Evolutionary conservation across 169 alveolate species (phyloP), one percentile per base, ranked within the genome.

Genomic region (Plasmodium blacklocki): DNA sequence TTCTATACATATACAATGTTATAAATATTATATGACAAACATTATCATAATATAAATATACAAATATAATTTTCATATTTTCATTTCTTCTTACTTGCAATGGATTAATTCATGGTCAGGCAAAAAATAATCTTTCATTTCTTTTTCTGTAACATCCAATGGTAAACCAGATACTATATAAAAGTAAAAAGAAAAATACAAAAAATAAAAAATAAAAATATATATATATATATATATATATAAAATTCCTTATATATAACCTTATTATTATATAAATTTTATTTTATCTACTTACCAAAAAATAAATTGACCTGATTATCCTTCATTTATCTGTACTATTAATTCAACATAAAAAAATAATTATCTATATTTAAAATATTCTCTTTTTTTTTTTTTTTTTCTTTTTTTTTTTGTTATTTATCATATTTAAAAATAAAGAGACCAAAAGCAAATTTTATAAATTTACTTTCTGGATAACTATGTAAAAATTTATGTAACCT

Each of bases 151-250:
- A 6, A 56, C 83, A 12, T 83, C 91, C 29, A 19, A 54, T 3
- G 91, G 91, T 45, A 83, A 29, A 47, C 59, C 70, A 15, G 91
- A 83, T 67, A 70, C 83, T 76, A 67, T 3, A 50, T 18, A 11
- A 56, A 23, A 56, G 5, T 26, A 56, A n/a, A 76, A 76, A 18
- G 59, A 75, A 62, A 62, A 50, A 23, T 23, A 7, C 0, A 62
- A 52, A 52, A 52, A 50, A 58, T 1, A 58, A 19, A 18, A 2
- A 58, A 58, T 19, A 58, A 11, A 58, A 6, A 59, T n/a, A 59
- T 18, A 59, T 59, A 59, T 59, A 18, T 59, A 59, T 59, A 59
- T 12, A 14, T 59, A 18, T 19, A n/a, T 59, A 59, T 59, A 59
- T 23, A 8, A 12, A 59, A 12, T 4, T n/a, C 18, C n/a, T 5